These are phyloP conservation scores for Pisolithus orientalis DNA, from an alignment of 768 basidiomycete species.

Conservation along the genomic window DNA sequence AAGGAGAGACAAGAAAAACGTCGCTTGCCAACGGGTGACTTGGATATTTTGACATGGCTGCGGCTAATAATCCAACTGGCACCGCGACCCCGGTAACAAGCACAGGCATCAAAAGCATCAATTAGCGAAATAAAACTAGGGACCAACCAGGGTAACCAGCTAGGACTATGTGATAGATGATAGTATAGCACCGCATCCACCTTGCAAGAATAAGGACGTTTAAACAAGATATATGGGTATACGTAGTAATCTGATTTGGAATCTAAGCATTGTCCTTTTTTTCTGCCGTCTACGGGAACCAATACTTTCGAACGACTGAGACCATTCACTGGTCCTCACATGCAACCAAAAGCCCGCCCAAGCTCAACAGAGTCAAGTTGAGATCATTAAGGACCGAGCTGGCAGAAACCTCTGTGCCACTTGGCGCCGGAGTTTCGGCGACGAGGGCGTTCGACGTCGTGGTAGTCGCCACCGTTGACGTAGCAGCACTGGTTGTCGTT, in stretches of 20 bases:
- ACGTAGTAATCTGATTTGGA: neutral
- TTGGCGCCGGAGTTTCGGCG: constrained; percentile 8
- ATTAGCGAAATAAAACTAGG: no score
- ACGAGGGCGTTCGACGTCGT: constrained; percentile 10
- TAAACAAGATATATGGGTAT: no score
- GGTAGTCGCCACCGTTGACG: constrained; percentile 15
- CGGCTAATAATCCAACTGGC: neutral
- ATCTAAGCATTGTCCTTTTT: neutral
- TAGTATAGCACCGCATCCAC: no score
- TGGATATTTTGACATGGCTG: no score
- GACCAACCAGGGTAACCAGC: no score
- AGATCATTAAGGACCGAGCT: constrained; percentile 11
- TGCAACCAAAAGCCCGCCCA: constrained; percentile 14
- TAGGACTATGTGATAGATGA: no score
- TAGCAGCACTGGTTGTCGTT: neutral
- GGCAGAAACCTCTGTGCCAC: neutral
- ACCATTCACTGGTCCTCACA: constrained; percentile 5
- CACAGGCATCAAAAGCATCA: neutral
- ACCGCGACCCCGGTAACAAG: constrained; percentile 4
- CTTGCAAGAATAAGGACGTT: no score
- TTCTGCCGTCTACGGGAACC: neutral
- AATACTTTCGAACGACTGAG: neutral
- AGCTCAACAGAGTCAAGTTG: constrained; percentile 11
- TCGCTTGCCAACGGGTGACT: neutral
- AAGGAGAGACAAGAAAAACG: neutral